Percentiles rank a stretch among this genome's conserved stretches.
Evolutionary conservation across 2,329 filamentous ascomycete genomes (phyloP).

Genomic region (Alternaria infectoria): DNA sequence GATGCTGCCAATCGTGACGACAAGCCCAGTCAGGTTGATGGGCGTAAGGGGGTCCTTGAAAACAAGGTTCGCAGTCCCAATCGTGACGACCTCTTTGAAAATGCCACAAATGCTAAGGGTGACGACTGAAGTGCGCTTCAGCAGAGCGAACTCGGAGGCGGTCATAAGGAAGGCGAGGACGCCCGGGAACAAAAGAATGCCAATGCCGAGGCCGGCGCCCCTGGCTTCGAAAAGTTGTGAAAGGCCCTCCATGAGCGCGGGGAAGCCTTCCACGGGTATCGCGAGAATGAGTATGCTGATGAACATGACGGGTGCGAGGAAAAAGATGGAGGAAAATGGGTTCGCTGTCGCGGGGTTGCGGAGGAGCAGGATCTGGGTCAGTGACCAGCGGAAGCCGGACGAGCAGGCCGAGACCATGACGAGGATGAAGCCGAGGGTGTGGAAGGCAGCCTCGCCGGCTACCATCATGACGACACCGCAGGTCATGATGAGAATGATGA

Average conservation of each 20-base stretch:
- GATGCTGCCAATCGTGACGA: conserved; percentile 90
- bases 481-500: conserved; percentile 92
- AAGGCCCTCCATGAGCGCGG: conserved; percentile 70
- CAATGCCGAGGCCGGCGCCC: conserved; percentile 69
- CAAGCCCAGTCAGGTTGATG: conserved; percentile 83
- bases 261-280: conserved; percentile 82
- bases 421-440: conserved; percentile 83
- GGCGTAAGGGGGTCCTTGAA: conserved; percentile 88
- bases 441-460: conserved; percentile 89
- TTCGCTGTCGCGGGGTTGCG: conserved; percentile 95
- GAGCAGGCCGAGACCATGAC: conserved; percentile 95
- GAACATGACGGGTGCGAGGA: conserved; percentile 98
- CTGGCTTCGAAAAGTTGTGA: conserved; percentile 68
- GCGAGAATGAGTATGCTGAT: conserved; percentile 78
- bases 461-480: conserved; percentile 97
- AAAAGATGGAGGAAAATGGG: conserved; percentile 96
- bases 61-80: conserved; percentile 82
- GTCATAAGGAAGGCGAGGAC: conserved; percentile 96
- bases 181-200: conserved; percentile 87
- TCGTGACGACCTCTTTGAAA: conserved; percentile 98
- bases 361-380: conserved; percentile 95
- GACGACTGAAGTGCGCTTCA: conserved; percentile 94
- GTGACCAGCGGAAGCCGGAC: conserved; percentile 94
- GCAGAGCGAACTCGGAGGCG: conserved; percentile 89
- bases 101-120: conserved; percentile 96